Evolutionary conservation across 305 asterid species (phyloP).

Genomic region (Fraxinus xanthoxyloides): DNA sequence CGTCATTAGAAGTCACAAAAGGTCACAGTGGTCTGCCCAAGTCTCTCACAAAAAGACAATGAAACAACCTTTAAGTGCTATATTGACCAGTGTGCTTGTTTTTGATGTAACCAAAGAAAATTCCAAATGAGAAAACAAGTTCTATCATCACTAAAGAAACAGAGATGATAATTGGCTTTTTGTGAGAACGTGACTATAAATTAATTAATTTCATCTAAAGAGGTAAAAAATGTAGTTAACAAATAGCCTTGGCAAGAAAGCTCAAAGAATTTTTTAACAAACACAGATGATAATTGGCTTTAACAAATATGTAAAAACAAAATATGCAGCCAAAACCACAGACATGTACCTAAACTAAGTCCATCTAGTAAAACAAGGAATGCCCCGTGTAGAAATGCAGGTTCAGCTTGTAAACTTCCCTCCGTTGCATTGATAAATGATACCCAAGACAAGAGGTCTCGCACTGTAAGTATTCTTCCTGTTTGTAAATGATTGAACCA

Average conservation of each 20-base stretch:
- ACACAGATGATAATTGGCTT: too few species aligned
- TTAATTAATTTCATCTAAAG: neutral
- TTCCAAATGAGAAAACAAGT: neutral
- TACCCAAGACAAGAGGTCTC: constrained; percentile 96
- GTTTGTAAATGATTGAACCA: constrained; percentile 86
- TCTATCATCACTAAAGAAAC: neutral
- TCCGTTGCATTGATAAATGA: constrained; percentile 67
- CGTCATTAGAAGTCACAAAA: neutral
- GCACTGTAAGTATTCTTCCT: constrained; percentile 82
- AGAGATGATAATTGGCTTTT: neutral
- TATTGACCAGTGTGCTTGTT: neutral
- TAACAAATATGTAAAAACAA: neutral
- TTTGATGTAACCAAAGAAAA: neutral
- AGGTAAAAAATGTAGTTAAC: neutral
- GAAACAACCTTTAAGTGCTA: neutral
- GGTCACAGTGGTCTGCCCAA: neutral
- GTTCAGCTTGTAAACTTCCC: constrained; percentile 59
- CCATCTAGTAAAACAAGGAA: constrained; percentile 88
- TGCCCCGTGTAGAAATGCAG: constrained; percentile 82
- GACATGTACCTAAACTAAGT: constrained; percentile 66
- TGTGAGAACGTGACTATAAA: neutral
- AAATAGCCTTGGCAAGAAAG: neutral
- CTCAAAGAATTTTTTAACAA: neutral
- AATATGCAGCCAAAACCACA: constrained; percentile 5
- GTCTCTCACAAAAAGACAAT: neutral